Evolutionary conservation across 805 yeast genomes (phyloP).

Genomic region (Danielia oregonensis): DNA sequence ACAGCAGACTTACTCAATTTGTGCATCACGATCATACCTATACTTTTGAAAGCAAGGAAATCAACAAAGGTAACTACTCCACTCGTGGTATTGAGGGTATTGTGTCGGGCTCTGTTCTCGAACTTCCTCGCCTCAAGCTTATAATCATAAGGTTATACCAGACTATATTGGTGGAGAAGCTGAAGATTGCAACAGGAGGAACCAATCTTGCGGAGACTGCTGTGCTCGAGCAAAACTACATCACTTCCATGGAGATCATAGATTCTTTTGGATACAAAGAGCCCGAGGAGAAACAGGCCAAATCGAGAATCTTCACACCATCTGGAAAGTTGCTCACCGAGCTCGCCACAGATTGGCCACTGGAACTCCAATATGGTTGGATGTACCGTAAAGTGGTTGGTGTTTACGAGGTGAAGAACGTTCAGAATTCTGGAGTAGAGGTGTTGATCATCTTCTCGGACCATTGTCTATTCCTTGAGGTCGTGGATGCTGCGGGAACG

Average conservation of each 20-base stretch:
- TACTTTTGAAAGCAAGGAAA: constrained; percentile 24
- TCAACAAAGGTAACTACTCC: constrained; percentile 29
- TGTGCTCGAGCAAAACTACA: constrained; percentile 40
- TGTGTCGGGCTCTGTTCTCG: constrained; percentile 61
- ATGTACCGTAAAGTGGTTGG: constrained; percentile 79
- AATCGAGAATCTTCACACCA: constrained; percentile 71
- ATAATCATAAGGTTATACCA: constrained; percentile 59
- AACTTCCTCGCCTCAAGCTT: constrained; percentile 66
- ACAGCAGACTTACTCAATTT: constrained; percentile 46
- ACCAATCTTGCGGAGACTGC: constrained; percentile 17
- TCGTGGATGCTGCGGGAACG: constrained; percentile 40
- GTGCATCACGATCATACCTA: constrained; percentile 23
- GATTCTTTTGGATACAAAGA: constrained; percentile 77
- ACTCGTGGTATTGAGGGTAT: constrained; percentile 37
- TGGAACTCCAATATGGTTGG: constrained; percentile 86
- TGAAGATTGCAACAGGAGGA: constrained; percentile 5
- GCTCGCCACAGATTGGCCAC: constrained; percentile 83
- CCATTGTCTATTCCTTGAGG: constrained; percentile 59
- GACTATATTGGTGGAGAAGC: constrained; percentile 42
- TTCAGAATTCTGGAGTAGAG: constrained; percentile 21
- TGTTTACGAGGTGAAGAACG: constrained; percentile 34
- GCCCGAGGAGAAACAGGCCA: constrained; percentile 4
- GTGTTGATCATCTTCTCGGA: constrained; percentile 81
- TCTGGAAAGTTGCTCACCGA: constrained; percentile 86
- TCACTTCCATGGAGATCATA: constrained; percentile 59